Evolutionary conservation across 140 eudicot genomes (phyloP), one percentile per base, ranked within the genome.

Genomic region (Bidens hawaiensis): DNA sequence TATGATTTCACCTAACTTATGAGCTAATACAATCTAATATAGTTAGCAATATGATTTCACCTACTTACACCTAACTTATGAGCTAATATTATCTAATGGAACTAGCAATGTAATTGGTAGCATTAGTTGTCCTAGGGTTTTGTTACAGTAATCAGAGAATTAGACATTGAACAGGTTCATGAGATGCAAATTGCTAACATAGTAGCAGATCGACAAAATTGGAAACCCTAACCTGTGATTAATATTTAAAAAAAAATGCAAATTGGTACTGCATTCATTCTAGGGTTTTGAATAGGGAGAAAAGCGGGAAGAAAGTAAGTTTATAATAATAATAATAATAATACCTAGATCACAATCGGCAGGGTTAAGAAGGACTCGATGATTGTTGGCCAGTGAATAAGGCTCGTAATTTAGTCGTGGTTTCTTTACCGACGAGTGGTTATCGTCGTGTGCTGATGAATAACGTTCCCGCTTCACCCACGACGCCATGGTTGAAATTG

Each of bases 261-360:
- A 47, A 30, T 56, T 4, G 26, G 11, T 28, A 57, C 66, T 40
- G 45, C 50, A 38, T 6, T 51, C 18, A 62, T 3, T 9, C 30
- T 36, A 48, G 19, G 68, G 55, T 50, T 61, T 46, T 48, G 22
- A 70, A 49, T 34, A 43, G 19, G 3, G 14, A 16, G 12, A 58
- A 40, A 72, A 31, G 66, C 25, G 77, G 58, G n/a, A n/a, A 28
- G 36, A 30, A 30, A 30, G 6, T 30, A 9, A 4, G 36, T 30
- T 6, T 30, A 30, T 30, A 30, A 4, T 30, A 4, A 30, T 30
- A n/a, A n/a, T n/a, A n/a, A n/a, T n/a, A n/a, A n/a, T n/a, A n/a
- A 30, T 70, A 77, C 93, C 93, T 64, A 84, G 62, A 70, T 78
- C 79, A 73, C 76, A 84, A 70, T 84, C 91, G 16, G 87, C 84